Percentiles rank a stretch among this genome's conserved stretches.
phyloP scores from a whole-genome alignment of 225 moss, liverwort and hornwort genomes.

The Takakia lepidozioides region DNA sequence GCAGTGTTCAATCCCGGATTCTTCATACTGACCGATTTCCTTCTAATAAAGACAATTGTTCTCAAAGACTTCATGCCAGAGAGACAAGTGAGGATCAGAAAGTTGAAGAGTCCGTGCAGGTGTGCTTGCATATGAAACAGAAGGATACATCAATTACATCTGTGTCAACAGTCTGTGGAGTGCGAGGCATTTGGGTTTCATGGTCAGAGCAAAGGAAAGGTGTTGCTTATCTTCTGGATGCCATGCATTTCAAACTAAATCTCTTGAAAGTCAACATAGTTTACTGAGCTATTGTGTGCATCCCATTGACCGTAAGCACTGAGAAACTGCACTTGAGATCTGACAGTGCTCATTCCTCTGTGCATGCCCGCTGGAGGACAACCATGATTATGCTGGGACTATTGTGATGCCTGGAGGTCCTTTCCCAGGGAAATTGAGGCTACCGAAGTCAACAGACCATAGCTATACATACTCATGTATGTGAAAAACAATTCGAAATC shows the following conservation, averaged over 20 bases:
- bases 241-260: slow-evolving; percentile 21
- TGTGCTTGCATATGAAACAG: slow-evolving; percentile 16
- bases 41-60: too few relatives aligned
- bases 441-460: too few relatives aligned
- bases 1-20: slow-evolving; percentile 10
- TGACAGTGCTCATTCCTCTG: too few relatives aligned
- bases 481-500: too few relatives aligned
- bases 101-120: slow-evolving; percentile 11
- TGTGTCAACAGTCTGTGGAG: slow-evolving; percentile 38
- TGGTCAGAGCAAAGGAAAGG: slow-evolving; percentile 35
- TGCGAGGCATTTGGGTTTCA: slow-evolving; percentile 47
- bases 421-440: too few relatives aligned
- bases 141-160: slow-evolving; percentile 20
- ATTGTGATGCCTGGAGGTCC: too few relatives aligned
- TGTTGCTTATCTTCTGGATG: slow-evolving; percentile 41
- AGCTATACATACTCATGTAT: too few relatives aligned
- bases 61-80: too few relatives aligned
- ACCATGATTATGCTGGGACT: too few relatives aligned
- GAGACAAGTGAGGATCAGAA: slow-evolving; percentile 14
- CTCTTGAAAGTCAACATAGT: too few relatives aligned
- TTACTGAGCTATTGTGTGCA: too few relatives aligned
- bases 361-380: slow-evolving; percentile 17
- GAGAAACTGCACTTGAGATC: background rate
- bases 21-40: slow-evolving; percentile 32
- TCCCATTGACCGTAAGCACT: too few relatives aligned